Evolutionary conservation across 2,329 filamentous ascomycete genomes (phyloP), one percentile per base, ranked within the genome.

Genomic region (Aspergillus sp.): DNA sequence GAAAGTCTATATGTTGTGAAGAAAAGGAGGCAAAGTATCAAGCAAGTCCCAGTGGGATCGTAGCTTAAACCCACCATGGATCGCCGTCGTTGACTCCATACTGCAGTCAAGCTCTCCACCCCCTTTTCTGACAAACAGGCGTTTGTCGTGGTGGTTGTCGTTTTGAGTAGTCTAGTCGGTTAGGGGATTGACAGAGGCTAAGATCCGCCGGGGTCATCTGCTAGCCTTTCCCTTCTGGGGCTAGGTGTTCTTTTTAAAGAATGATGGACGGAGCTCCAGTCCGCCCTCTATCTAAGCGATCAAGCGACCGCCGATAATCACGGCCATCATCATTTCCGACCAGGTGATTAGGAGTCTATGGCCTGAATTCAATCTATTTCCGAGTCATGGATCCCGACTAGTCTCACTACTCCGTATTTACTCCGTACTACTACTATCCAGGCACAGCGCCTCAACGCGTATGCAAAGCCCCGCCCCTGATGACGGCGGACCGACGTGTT

Each of bases 201-300:
- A 45, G 35, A 38, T n/a, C 14, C 14, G 24, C 14, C 3, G n/a
- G 19, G 3, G 17, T 20, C 36, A 33, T 50, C 42, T 50, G 26
- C 19, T 50, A 10, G 30, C 45, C 47, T 50, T 50, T 46, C 51
- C 51, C 35, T 42, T 45, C 46, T 19, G 4, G 35, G 45, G 10
- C 13, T 36, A 36, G 45, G 24, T 20, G 40, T 24, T 48, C 38
- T 50, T 50, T 45, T 19, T 38, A 47, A 51, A 47, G 32, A 32
- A 42, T 6, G 40, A 19, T 42, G 35, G 16, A 38, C 35, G n/a
- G 11, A n/a, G 33, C 33, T 35, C 33, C 36, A 20, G 16, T 13
- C 20, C 17, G 14, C 16, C 38, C 14, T 20, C n/a, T 41, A 26
- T 43, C 38, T 48, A 44, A 17, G 22, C n/a, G 10, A 36, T 30